Percentiles rank a stretch among this genome's conserved stretches.
Conservation (phyloP, 1,284 basidiomycete genomes). For the Xerocomus minutiporus region DNA sequence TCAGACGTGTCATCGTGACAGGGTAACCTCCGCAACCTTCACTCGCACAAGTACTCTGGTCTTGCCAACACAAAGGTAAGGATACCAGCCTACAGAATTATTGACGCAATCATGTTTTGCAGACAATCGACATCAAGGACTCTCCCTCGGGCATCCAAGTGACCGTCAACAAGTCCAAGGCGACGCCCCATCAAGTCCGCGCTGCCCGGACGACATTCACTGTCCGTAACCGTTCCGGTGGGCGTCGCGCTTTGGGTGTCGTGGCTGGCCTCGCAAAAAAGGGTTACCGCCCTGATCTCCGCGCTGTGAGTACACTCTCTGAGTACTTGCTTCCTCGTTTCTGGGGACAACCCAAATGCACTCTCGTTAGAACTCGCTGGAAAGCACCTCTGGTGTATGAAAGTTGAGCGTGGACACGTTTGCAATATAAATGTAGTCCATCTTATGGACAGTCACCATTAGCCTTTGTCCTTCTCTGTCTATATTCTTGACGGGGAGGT, state of each 20-base stretch:
- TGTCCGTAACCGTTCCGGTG: conserved; percentile 70
- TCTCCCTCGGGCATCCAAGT: conserved; percentile 61
- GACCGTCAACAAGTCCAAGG: conserved; percentile 65
- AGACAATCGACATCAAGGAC: conserved; percentile 69
- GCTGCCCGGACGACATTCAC: conserved; percentile 45
- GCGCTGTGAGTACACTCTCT: conserved; percentile 54
- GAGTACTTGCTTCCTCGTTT: neutral
- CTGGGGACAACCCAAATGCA: conserved; percentile 38
- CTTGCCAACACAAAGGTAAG: conserved; percentile 77
- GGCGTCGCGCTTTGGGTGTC: conserved; percentile 72
- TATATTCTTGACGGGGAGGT: conserved; percentile 13
- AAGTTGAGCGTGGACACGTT: conserved; percentile 83
- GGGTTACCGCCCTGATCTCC: conserved; percentile 81
- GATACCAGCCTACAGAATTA: neutral
- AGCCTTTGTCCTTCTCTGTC: conserved; percentile 17
- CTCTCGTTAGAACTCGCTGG: conserved; percentile 77
- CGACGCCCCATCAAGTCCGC: conserved; percentile 52
- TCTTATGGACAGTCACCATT: conserved; percentile 23
- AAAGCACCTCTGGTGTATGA: conserved; percentile 58
- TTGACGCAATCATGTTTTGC: conserved; percentile 1
- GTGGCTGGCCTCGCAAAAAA: conserved; percentile 63
- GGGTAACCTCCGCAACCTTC: conserved; percentile 84
- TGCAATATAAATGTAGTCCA: conserved; percentile 57
- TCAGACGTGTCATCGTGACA: conserved; percentile 29
- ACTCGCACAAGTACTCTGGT: conserved; percentile 88